These are phyloP conservation scores for Durusdinium trenchii DNA, from an alignment of 73 alveolate genomes.

Conservation along the genomic window DNA sequence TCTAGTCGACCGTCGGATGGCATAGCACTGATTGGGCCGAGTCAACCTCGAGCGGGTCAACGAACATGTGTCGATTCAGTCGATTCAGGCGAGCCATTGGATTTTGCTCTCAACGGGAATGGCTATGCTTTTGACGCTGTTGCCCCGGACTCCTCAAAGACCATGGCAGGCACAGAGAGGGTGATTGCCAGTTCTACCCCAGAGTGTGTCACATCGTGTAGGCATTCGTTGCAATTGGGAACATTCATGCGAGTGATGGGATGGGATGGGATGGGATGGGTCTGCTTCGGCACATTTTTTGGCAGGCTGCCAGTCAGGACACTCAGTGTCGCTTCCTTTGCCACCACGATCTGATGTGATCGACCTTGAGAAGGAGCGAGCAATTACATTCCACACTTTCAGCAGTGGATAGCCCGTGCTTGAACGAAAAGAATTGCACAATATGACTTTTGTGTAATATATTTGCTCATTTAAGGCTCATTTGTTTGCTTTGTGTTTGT, in stretches of 20 bases:
- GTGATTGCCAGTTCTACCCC: not conserved
- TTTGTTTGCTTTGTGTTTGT: not conserved
- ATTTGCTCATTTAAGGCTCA: not conserved
- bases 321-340: slow-evolving; percentile 28
- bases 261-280: no score
- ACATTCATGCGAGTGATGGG: no score
- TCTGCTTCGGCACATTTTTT: no score
- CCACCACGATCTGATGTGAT: slow-evolving; percentile 25
- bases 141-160: not conserved
- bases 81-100: slow-evolving; percentile 65
- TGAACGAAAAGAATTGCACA: not conserved
- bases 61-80: no score
- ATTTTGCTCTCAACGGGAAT: slow-evolving; percentile 33
- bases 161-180: slow-evolving; percentile 56
- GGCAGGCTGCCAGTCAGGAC: slow-evolving; percentile 13
- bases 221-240: no score
- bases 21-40: not conserved
- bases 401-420: not conserved
- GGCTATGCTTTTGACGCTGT: slow-evolving; percentile 45
- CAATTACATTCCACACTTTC: no score
- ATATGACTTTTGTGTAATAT: not conserved
- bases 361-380: slow-evolving; percentile 35
- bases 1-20: no score
- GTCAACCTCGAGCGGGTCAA: not conserved
- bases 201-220: no score